Conservation (phyloP, 2,329 filamentous ascomycete species). For the Coniosporium tulheliwenetii region DNA sequence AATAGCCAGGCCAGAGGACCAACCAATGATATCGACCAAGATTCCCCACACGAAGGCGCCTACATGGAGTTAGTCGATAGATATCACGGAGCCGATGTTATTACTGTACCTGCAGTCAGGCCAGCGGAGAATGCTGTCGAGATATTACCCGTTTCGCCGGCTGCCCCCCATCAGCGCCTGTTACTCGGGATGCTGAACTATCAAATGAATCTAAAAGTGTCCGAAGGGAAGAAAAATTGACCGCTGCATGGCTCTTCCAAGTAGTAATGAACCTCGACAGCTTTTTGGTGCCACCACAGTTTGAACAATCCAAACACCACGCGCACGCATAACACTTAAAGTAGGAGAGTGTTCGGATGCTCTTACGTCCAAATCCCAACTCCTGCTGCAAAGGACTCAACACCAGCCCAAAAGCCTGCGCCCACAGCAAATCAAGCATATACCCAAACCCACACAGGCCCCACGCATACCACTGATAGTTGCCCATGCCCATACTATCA, state of each 20-base stretch:
- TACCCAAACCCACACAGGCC: constrained; percentile 38
- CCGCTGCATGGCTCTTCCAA: too few relatives aligned
- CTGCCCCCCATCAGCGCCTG: constrained; percentile 2
- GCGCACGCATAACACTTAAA: too few relatives aligned
- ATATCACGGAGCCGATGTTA: not conserved
- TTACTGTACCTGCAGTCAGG: constrained; percentile 28
- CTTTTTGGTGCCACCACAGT: too few relatives aligned
- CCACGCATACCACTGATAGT: constrained; percentile 39
- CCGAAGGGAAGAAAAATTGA: too few relatives aligned
- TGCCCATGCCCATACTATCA: constrained; percentile 36
- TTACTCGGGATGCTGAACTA: too few relatives aligned
- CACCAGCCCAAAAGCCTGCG: constrained; percentile 41
- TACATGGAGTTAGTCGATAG: constrained; percentile 1
- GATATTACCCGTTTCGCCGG: constrained; percentile 32
- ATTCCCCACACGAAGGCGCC: constrained; percentile 39
- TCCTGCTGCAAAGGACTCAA: constrained; percentile 40
- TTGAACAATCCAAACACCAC: too few relatives aligned
- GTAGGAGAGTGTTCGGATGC: too few relatives aligned
- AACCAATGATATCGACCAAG: constrained; percentile 36
- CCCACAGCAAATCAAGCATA: constrained; percentile 40
- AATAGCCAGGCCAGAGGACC: constrained; percentile 6
- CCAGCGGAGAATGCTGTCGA: constrained; percentile 38
- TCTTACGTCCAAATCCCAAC: constrained; percentile 28
- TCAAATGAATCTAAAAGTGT: too few relatives aligned
- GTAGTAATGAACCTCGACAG: too few relatives aligned